These are phyloP conservation scores for Phytophthora constricta DNA, from an alignment of 352 stramenopile species.

Conservation along the genomic window DNA sequence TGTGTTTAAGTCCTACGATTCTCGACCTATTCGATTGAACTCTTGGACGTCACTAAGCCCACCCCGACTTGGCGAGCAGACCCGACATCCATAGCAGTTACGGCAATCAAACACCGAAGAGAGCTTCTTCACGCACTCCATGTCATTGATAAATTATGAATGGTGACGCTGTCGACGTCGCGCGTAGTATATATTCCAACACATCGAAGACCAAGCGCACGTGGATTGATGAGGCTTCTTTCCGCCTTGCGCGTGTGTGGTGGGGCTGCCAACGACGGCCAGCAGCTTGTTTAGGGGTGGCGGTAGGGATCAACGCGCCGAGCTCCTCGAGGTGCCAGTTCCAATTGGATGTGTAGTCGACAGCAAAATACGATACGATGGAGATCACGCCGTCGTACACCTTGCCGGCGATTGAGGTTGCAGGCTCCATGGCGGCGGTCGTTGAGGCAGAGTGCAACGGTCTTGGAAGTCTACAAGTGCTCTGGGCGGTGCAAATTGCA, in stretches of 20 bases:
- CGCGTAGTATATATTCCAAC: not conserved
- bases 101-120: not conserved
- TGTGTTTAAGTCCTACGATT: too few relatives aligned
- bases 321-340: constrained; percentile 37
- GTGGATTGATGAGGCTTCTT: too few relatives aligned
- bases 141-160: constrained; percentile 18
- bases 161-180: not conserved
- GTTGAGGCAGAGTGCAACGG: not conserved
- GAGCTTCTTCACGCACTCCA: not conserved
- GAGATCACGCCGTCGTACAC: constrained; percentile 32
- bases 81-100: too few relatives aligned
- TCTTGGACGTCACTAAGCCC: too few relatives aligned
- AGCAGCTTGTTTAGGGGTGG: constrained; percentile 1
- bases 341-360: constrained; percentile 39
- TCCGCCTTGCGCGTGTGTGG: not conserved
- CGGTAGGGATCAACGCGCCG: constrained; percentile 24
- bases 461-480: not conserved
- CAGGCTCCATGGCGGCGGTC: constrained; percentile 13
- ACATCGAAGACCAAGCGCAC: too few relatives aligned
- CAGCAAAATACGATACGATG: constrained; percentile 30
- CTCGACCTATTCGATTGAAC: too few relatives aligned
- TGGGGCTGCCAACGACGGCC: not conserved
- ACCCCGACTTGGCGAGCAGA: too few relatives aligned
- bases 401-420: constrained; percentile 24
- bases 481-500: constrained; percentile 17